Evolutionary conservation across 225 moss, liverwort and hornwort genomes (phyloP).

Genomic region (Marchantia polymorpha): DNA sequence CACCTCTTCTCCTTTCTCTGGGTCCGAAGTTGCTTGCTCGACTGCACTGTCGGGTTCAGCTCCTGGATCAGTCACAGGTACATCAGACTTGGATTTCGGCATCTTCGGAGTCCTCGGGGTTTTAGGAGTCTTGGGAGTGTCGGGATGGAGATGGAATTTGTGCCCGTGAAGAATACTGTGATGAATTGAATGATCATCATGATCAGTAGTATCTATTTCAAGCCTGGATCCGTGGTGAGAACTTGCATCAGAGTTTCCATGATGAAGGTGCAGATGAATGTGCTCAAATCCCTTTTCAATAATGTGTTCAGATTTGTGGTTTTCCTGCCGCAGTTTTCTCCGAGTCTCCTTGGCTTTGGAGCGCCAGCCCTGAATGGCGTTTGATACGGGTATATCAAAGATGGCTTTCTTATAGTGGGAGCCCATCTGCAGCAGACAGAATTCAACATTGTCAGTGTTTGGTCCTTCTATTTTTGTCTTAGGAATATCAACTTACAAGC

Average conservation of each 20-base stretch:
- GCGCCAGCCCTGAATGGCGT: conserved; percentile 39
- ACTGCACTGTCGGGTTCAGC: neutral
- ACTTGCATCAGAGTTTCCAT: neutral
- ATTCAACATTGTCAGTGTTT: neutral
- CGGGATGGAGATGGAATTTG: conserved; percentile 3
- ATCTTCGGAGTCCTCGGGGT: neutral
- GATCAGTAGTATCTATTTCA: neutral
- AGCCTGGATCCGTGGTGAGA: neutral
- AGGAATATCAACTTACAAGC: no score
- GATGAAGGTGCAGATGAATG: conserved; percentile 8
- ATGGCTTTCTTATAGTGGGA: conserved; percentile 75
- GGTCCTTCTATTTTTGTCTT: no score
- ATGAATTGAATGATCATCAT: conserved; percentile 3
- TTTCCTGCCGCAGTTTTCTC: conserved; percentile 15
- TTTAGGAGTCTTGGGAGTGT: conserved; percentile 2
- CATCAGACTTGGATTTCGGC: neutral
- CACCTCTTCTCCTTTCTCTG: neutral
- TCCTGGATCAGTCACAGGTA: neutral
- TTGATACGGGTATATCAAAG: conserved; percentile 46
- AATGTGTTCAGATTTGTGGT: neutral
- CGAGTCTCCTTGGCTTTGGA: conserved; percentile 41
- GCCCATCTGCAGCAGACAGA: conserved; percentile 56
- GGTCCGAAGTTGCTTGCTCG: neutral
- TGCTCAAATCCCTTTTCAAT: conserved; percentile 3
- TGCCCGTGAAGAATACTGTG: conserved; percentile 1